A percentile compares a stretch with the other conserved stretches of the same genome.
Conservation (phyloP, 495 filamentous ascomycete genomes). For the Lophiostoma macrostomum region DNA sequence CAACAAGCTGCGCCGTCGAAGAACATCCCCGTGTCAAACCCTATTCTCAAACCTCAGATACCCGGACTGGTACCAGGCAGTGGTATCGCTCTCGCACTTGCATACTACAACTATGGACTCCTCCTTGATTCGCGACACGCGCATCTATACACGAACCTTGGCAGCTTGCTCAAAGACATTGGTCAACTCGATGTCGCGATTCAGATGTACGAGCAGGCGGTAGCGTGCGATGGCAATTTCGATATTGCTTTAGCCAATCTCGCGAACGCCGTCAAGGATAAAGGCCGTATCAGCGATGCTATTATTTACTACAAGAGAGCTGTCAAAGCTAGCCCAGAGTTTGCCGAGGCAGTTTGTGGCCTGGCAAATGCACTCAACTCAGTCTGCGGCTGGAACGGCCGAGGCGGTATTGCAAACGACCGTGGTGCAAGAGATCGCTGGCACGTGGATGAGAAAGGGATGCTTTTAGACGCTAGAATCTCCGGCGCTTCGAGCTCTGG, state of each 20-base stretch:
- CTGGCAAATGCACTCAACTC: constrained; percentile 95
- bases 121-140: constrained; percentile 85
- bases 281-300: constrained; percentile 86
- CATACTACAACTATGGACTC: constrained; percentile 92
- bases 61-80: constrained; percentile 82
- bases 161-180: constrained; percentile 94
- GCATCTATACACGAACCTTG: constrained; percentile 96
- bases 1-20: constrained; percentile 61
- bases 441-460: constrained; percentile 87
- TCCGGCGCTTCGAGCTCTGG: constrained; percentile 60
- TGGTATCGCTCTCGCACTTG: constrained; percentile 81
- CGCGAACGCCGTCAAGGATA: constrained; percentile 97
- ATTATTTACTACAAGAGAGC: constrained; percentile 89
- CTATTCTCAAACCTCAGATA: constrained; percentile 45
- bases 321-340: constrained; percentile 86
- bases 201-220: constrained; percentile 95
- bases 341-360: constrained; percentile 95
- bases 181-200: constrained; percentile 89
- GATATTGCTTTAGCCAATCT: constrained; percentile 97
- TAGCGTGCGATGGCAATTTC: constrained; percentile 85
- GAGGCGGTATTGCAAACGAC: constrained; percentile 76
- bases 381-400: constrained; percentile 90
- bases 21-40: constrained; percentile 22
- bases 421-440: constrained; percentile 78
- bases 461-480: constrained; percentile 70